Evolutionary conservation across 257 asterid species (phyloP).

Genomic region (Anisodus acutangulus): DNA sequence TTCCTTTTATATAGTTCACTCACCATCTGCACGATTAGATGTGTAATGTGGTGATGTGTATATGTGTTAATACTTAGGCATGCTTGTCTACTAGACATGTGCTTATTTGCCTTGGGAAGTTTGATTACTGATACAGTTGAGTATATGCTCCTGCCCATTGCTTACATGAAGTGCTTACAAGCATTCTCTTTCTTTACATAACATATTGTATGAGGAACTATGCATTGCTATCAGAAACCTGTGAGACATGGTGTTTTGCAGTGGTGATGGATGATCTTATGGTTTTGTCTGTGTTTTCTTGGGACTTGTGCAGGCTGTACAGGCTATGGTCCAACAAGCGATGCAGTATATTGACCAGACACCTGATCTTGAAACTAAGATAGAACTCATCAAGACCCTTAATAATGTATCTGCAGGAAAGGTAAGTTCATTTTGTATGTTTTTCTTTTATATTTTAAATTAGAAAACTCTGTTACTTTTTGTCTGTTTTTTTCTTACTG

Average conservation of each 20-base stretch:
- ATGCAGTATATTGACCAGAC: slow-evolving; percentile 96
- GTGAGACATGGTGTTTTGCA: background rate
- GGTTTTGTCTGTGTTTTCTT: background rate
- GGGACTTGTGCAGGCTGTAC: slow-evolving; percentile 72
- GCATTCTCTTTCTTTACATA: background rate
- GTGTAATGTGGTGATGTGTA: background rate
- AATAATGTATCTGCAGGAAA: slow-evolving; percentile 94
- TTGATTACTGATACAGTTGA: background rate
- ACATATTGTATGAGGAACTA: background rate
- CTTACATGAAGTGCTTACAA: background rate
- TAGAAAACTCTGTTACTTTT: background rate
- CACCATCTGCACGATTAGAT: background rate
- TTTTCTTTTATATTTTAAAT: background rate
- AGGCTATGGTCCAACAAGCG: slow-evolving; percentile 96
- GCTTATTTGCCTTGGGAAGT: background rate
- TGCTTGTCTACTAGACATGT: background rate
- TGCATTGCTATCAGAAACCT: background rate
- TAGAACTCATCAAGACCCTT: slow-evolving; percentile 89
- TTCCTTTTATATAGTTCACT: slow-evolving; percentile 8
- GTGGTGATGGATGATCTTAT: background rate
- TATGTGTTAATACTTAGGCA: background rate
- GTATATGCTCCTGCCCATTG: background rate
- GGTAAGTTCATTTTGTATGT: slow-evolving; percentile 45
- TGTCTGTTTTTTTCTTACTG: background rate
- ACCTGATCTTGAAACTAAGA: slow-evolving; percentile 85